Evolutionary conservation across 1,139 yeast genomes (phyloP), one percentile per base, ranked within the genome.

Genomic region (Yamadazyma taylorii): DNA sequence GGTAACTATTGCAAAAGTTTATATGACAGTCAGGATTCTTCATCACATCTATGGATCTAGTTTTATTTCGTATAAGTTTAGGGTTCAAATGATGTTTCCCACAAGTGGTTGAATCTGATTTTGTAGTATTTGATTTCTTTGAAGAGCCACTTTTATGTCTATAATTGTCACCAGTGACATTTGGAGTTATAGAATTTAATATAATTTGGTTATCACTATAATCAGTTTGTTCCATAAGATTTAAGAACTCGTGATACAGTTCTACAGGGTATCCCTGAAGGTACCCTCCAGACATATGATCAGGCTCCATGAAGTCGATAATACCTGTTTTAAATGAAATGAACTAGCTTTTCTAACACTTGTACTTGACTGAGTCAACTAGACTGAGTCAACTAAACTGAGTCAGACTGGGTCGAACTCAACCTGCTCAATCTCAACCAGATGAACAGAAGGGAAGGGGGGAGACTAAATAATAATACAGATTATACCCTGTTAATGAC

Each of bases 181-280:
- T 8, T 19, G 5, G 11, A 4, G 34, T 7, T 4, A 36, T 7
- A 17, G 37, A 29, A 28, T 41, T 43, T 15, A 55, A 24, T 12
- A 39, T 38, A 21, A 58, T 45, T 27, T 44, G 46, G 34, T 47
- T 44, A 39, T 53, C 54, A 34, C 46, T 43, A 40, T 46, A 58
- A 33, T 47, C 55, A 12, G 52, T 38, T n/a, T 58, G 46, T 36
- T 58, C 63, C 56, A 63, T 61, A 34, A 49, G 60, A 36, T 49
- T 57, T 30, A 63, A 50, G 44, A 63, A 64, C 45, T 61, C 65
- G 42, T 56, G 51, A 45, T 61, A 60, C 58, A 57, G 63, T 36
- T 58, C 63, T 28, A 57, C 56, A 11, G 54, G 45, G 19, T 43
- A 16, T 8, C 30, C 21, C 5, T 19, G 21, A 5, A 5, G 21